These are phyloP conservation scores for Xenosphaeropsis pyriputrescens DNA, from an alignment of 2,329 filamentous ascomycete genomes.

Conservation along the genomic window DNA sequence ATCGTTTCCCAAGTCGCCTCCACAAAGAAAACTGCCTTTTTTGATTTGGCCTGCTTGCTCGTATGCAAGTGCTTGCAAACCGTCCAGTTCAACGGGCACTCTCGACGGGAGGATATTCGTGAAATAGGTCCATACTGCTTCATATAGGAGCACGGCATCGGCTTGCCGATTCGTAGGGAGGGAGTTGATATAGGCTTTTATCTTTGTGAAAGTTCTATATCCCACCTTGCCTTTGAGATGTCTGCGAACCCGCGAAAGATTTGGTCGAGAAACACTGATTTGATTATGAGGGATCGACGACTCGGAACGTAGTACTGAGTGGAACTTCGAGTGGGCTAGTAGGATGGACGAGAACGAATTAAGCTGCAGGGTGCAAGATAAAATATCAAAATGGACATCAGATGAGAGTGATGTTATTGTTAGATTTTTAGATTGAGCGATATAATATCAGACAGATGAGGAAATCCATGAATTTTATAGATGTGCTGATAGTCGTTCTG, in stretches of 20 bases:
- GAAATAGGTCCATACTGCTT: neutral
- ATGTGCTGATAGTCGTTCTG: no score
- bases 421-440: neutral
- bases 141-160: neutral
- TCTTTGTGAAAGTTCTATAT: neutral
- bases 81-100: neutral
- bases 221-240: no score
- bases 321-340: neutral
- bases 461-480: no score
- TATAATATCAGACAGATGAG: no score
- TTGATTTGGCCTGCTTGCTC: neutral
- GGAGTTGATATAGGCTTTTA: neutral
- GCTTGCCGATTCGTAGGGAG: neutral
- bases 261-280: neutral
- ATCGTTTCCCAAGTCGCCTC: neutral
- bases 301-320: neutral
- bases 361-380: neutral
- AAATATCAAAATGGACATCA: neutral
- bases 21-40: neutral
- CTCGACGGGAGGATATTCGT: neutral
- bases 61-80: neutral
- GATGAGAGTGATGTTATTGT: neutral
- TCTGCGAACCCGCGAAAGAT: neutral
- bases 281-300: neutral
- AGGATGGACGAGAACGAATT: neutral